These are phyloP conservation scores for Talaromyces thailandensis DNA, from an alignment of 495 filamentous ascomycete genomes.

Conservation along the genomic window DNA sequence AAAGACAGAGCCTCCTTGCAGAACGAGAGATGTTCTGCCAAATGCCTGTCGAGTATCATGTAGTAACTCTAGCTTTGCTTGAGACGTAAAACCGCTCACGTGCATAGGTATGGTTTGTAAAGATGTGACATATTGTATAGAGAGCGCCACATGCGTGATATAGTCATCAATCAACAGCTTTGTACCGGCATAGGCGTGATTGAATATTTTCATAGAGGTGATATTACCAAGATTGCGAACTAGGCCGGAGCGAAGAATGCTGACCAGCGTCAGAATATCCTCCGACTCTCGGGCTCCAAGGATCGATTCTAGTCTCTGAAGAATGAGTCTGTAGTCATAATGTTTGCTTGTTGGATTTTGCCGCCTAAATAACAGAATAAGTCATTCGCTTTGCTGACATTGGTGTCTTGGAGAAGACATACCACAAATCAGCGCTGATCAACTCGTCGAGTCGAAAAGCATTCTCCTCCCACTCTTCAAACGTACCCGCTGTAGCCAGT, in stretches of 20 bases:
- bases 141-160: slow-evolving; percentile 70
- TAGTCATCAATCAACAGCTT: slow-evolving; percentile 91
- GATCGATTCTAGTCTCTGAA: slow-evolving; percentile 63
- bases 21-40: slow-evolving; percentile 73
- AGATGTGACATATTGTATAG: slow-evolving; percentile 67
- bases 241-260: slow-evolving; percentile 74
- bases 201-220: slow-evolving; percentile 73
- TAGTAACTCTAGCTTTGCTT: slow-evolving; percentile 78
- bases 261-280: slow-evolving; percentile 66
- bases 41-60: slow-evolving; percentile 89
- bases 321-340: slow-evolving; percentile 86
- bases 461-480: slow-evolving; percentile 76
- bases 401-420: slow-evolving; percentile 6
- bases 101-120: slow-evolving; percentile 52
- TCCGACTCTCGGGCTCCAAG: slow-evolving; percentile 64
- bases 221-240: slow-evolving; percentile 92
- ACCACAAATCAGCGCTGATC: slow-evolving; percentile 77
- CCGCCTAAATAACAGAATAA: slow-evolving; percentile 42
- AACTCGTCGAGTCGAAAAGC: slow-evolving; percentile 72
- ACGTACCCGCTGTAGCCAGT: slow-evolving; percentile 55
- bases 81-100: slow-evolving; percentile 58
- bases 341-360: slow-evolving; percentile 71
- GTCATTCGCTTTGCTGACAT: not conserved
- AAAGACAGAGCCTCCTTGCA: slow-evolving; percentile 90
- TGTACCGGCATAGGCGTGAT: slow-evolving; percentile 77